Evolutionary conservation across 306 rosid genomes (phyloP), one percentile per base, ranked within the genome.

Genomic region (Casuarina glauca): DNA sequence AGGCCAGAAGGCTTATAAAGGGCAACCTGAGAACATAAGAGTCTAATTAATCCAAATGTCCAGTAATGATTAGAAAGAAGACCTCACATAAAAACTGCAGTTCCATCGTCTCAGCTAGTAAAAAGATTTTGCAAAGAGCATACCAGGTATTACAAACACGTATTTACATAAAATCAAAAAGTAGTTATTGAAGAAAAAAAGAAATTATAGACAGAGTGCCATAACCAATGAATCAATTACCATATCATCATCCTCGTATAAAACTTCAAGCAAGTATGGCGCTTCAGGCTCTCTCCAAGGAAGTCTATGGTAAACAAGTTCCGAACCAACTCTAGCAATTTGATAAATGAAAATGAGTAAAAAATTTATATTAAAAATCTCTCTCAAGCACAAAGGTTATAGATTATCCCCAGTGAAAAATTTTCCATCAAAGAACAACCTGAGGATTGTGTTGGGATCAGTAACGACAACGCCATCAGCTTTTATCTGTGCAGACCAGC

Each of bases 211-310:
- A 81, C 15, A 38, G 16, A 35, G 60, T 10, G 32, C 32, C 32
- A 26, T 26, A 10, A 78, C 50, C 41, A 26, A 26, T 51, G 20
- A 20, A 26, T 35, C 4, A 8, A 72, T 83, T 81, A 95, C 98
- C 89, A 92, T 82, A 74, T 92, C 93, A 86, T 78, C 88, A 83
- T 92, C 97, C 76, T 92, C 97, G 32, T 83, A 89, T 57, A 95
- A 81, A 69, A 92, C 85, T 78, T 89, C 88, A 4, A 95, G 81
- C 63, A 76, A 36, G 86, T 78, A 73, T 0, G 97, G 97, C 17
- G 93, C 96, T 82, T 89, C 91, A 0, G 96, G 97, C 82, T 95
- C 98, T 78, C 86, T 88, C 98, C 98, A 95, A 6, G 97, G 97
- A 83, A 86, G 81, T 74, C 97, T 88, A 84, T 85, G 97, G 86